Base-by-base conservation (phyloP, 257 asterid species). In the Nicotiana sylvestris region DNA sequence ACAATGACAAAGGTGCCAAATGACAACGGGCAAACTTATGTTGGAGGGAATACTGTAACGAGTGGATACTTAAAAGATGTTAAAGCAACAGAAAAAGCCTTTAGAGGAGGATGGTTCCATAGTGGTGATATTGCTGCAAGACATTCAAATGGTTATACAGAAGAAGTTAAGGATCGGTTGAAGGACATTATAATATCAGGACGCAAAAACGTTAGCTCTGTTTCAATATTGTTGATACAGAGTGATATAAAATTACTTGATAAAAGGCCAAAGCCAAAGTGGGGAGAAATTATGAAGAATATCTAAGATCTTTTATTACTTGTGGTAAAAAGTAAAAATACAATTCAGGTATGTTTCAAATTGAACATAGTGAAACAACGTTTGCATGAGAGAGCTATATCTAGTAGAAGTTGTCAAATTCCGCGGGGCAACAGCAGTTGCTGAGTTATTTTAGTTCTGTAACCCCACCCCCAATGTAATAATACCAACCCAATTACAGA, bases 21-120 rank as follows among this genome's bases (percentile, higher is more conserved):
- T 49, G 55, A 51, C 15, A 12, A 51, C 4, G 57, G 57, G 57
- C 15, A 5, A 11, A 76, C 11, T 49, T 49, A 49, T 49, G 12
- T 77, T 87, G 43, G 88, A 82, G 90, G 90, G 49, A 87, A 87
- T 43, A 83, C 87, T 4, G 90, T 87, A 68, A 87, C 85, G 90
- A 83, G 87, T 10, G 90, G 83, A 55, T 32, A 32, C 77, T 77
- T 85, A 0, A 83, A 87, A 18, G 82, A 85, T 65, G 30, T 56
- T 35, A 21, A 85, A 85, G 86, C 88, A 32, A 87, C 90, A 3
- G 74, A 78, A 27, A 87, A 51, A 51, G 57, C 17, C 57, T 51
- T 2, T 51, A 51, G 56, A 51, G 56, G 16, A 9, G 16, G 56
- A 51, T 51, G 56, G 56, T 51, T 51, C 10, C 56, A 10, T 51